Evolutionary conservation across 768 basidiomycete genomes (phyloP).

Genomic region (Lactarius vividus): DNA sequence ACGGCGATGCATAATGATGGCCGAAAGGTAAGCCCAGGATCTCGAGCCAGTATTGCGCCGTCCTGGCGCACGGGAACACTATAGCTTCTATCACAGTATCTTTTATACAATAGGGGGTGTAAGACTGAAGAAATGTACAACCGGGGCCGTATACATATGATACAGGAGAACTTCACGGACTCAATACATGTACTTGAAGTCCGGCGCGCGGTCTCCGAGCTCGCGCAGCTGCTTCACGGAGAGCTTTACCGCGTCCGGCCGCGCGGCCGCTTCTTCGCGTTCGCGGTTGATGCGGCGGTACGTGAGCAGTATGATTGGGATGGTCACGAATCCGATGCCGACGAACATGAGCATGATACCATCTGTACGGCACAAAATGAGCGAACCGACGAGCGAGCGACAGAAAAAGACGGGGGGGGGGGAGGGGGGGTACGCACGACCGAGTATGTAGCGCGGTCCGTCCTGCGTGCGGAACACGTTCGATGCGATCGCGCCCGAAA

Average conservation of each 20-base stretch:
- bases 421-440: conserved; percentile 48
- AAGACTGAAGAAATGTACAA: no score
- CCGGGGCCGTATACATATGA: neutral
- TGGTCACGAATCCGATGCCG: conserved; percentile 55
- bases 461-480: conserved; percentile 62
- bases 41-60: no score
- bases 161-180: neutral
- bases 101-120: no score
- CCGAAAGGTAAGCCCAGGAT: no score
- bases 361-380: conserved; percentile 39
- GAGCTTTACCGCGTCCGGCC: conserved; percentile 32
- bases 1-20: no score
- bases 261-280: conserved; percentile 45
- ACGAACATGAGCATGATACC: conserved; percentile 66
- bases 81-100: no score
- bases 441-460: conserved; percentile 56
- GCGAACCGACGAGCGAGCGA: neutral
- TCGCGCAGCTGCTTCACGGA: conserved; percentile 34
- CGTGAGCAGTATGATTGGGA: conserved; percentile 46
- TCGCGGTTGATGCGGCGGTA: conserved; percentile 57
- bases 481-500: conserved; percentile 59
- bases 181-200: conserved; percentile 51
- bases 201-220: conserved; percentile 60
- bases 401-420: neutral
- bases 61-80: no score